Conservation (phyloP, 108 stramenopile species). For the Bacterosira constricta region DNA sequence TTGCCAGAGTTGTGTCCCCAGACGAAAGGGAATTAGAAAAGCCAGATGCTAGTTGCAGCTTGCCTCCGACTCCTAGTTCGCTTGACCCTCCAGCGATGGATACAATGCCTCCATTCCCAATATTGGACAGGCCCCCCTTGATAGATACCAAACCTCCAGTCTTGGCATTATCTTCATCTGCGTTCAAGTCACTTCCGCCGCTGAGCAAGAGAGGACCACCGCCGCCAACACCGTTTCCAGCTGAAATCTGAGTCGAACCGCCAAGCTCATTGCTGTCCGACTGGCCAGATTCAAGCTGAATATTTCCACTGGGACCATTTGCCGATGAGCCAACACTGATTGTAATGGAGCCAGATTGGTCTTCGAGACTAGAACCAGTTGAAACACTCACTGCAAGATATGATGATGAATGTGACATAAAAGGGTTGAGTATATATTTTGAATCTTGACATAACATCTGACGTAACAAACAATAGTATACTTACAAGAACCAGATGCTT, state of each 20-base stretch:
- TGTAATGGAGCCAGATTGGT: not conserved
- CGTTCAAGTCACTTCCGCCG: not conserved
- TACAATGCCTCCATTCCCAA: not conserved
- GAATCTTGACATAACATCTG: not conserved
- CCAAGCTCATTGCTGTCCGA: not conserved
- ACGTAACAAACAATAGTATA: not conserved
- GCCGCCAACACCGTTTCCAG: not conserved
- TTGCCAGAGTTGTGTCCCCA: constrained; percentile 6
- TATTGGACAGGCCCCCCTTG: not conserved
- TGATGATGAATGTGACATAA: not conserved
- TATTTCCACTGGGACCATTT: not conserved
- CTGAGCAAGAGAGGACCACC: not conserved
- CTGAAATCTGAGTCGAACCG: not conserved
- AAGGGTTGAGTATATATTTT: not conserved
- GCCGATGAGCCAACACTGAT: not conserved
- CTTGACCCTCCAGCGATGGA: constrained; percentile 13
- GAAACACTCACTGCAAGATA: not conserved
- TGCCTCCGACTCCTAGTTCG: not conserved
- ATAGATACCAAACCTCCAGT: constrained; percentile 11
- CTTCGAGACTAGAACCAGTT: constrained; percentile 1
- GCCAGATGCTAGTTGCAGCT: not conserved
- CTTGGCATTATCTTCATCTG: not conserved
- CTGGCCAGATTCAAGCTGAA: not conserved
- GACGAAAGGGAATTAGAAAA: constrained; percentile 5
- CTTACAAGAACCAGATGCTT: constrained; percentile 8